Conservation (phyloP, 768 basidiomycete genomes). For the Panaeolus papilionaceus region DNA sequence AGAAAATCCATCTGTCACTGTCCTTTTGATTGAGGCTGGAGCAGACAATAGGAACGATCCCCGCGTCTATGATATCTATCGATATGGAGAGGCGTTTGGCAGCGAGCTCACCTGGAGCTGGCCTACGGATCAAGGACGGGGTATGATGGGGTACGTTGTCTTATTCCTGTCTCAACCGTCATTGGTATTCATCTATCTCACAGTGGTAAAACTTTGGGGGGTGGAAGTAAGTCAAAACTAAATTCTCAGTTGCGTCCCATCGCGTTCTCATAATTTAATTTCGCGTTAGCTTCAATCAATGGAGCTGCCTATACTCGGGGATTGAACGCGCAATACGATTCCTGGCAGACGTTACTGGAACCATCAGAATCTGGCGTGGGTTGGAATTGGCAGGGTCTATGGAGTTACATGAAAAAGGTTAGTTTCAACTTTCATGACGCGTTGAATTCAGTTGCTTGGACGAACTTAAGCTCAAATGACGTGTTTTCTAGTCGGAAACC, state of each 20-base stretch:
- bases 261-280: neutral
- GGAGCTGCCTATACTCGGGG: conserved; percentile 54
- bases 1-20: conserved; percentile 46
- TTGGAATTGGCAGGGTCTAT: conserved; percentile 54
- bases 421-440: conserved; percentile 6
- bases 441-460: neutral
- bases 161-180: neutral
- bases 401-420: conserved; percentile 55
- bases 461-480: neutral
- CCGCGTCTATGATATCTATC: conserved; percentile 52
- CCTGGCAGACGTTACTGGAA: conserved; percentile 45
- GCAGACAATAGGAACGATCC: conserved; percentile 51
- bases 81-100: conserved; percentile 47
- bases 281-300: conserved; percentile 49
- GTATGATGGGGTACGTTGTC: conserved; percentile 43
- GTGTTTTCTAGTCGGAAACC: conserved; percentile 43
- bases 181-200: neutral
- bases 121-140: conserved; percentile 47
- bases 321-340: conserved; percentile 49
- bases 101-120: conserved; percentile 53
- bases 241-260: neutral
- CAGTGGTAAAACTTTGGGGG: conserved; percentile 55
- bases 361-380: conserved; percentile 47
- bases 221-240: conserved; percentile 38
- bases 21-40: conserved; percentile 60